Percentiles rank a stretch among this genome's conserved stretches.
phyloP scores from a whole-genome alignment of 805 yeast species.

The Saccharomycopsis sp. region DNA sequence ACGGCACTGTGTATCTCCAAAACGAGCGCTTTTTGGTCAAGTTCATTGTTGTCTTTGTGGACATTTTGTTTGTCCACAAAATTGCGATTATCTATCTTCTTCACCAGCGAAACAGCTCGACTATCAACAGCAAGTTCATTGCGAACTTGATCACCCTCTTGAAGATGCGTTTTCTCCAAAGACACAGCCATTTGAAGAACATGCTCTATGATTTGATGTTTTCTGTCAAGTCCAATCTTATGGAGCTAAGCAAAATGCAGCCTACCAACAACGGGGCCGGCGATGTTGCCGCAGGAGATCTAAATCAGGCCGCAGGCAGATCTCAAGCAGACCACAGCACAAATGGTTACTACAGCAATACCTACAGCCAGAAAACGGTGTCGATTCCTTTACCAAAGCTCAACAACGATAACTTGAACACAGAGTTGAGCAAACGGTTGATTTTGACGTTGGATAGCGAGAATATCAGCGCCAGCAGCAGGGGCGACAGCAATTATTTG shows the following conservation, averaged over 20 bases:
- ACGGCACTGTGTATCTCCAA: constrained; percentile 3
- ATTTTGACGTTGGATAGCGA: not conserved
- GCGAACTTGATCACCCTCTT: constrained; percentile 41
- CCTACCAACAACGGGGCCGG: constrained; percentile 21
- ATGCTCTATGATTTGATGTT: constrained; percentile 53
- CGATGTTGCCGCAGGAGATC: not conserved
- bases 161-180: constrained; percentile 36
- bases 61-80: constrained; percentile 55
- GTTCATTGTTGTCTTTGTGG: constrained; percentile 42
- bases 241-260: constrained; percentile 26
- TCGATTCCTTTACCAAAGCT: constrained; percentile 17
- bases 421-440: constrained; percentile 13
- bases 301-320: not conserved
- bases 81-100: constrained; percentile 41
- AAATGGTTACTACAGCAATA: not conserved
- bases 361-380: not conserved
- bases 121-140: constrained; percentile 38
- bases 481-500: constrained; percentile 20
- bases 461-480: not conserved
- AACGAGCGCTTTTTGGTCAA: constrained; percentile 24
- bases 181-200: constrained; percentile 45
- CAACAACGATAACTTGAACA: constrained; percentile 14
- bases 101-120: constrained; percentile 32
- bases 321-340: not conserved
- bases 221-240: constrained; percentile 38